Conservation (phyloP, 345 rosid genomes). For the Citrus hindsii region DNA sequence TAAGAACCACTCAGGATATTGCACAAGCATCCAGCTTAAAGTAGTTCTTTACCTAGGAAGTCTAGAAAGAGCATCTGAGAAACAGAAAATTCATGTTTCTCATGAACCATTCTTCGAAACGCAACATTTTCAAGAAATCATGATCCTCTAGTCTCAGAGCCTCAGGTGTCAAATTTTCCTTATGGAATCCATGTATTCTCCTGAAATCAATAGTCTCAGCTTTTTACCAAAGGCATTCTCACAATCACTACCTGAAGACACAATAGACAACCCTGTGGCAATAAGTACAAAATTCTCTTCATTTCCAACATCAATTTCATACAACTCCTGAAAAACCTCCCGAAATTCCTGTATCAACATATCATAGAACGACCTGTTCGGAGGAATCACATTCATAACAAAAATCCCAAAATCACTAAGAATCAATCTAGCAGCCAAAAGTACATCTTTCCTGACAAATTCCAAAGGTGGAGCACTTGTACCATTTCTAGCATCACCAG, state of each 20-base stretch:
- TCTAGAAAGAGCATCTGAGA: background rate
- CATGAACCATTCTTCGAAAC: background rate
- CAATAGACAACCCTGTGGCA: constrained; percentile 28
- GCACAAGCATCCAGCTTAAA: background rate
- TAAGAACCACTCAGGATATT: background rate
- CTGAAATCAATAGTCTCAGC: constrained; percentile 26
- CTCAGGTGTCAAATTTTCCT: constrained; percentile 35
- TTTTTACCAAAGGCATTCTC: constrained; percentile 33
- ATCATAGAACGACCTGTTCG: constrained; percentile 36
- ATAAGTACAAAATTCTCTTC: constrained; percentile 63
- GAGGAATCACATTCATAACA: constrained; percentile 66
- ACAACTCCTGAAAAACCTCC: constrained; percentile 49
- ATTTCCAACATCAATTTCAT: constrained; percentile 76
- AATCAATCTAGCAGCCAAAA: constrained; percentile 49
- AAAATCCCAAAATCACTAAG: constrained; percentile 56
- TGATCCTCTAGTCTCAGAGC: background rate
- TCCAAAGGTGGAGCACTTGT: constrained; percentile 68
- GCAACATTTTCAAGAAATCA: background rate
- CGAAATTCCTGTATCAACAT: constrained; percentile 29
- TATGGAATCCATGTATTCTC: constrained; percentile 46
- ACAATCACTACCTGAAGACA: constrained; percentile 11
- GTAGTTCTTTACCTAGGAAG: background rate
- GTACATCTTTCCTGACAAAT: constrained; percentile 41
- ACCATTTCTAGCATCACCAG: constrained; percentile 45
- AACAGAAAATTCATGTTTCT: background rate